phyloP scores from a whole-genome alignment of 208 protist genomes.

The Trypanosoma caninum region DNA sequence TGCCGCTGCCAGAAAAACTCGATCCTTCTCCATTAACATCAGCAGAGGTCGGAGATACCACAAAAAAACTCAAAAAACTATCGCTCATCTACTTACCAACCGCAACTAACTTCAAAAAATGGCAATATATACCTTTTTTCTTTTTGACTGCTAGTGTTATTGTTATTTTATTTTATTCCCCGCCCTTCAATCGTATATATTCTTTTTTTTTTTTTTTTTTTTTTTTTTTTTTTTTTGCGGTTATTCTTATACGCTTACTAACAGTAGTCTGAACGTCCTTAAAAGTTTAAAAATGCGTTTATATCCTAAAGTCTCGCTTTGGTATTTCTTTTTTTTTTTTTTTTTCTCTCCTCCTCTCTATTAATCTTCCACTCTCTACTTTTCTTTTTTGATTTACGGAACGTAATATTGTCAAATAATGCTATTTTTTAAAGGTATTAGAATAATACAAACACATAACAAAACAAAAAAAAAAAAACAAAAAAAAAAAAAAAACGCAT shows the following conservation, averaged over 20 bases:
- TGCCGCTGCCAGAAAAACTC: no score
- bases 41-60: neutral
- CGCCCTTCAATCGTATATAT: neutral
- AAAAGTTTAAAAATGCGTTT: no score
- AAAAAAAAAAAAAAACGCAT: conserved; percentile 10
- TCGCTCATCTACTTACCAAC: no score
- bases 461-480: neutral
- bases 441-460: neutral
- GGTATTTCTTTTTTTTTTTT: no score
- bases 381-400: no score
- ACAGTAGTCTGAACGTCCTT: no score
- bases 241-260: no score
- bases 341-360: neutral
- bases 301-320: no score
- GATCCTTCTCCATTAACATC: no score
- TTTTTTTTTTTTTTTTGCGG: neutral
- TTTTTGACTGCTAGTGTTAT: neutral
- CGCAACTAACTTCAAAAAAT: no score
- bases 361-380: neutral
- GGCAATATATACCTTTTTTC: neutral
- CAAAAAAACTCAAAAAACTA: neutral
- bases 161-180: neutral
- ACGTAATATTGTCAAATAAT: no score
- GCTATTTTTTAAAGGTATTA: no score
- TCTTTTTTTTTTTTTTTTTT: neutral